Evolutionary conservation across 768 basidiomycete species (phyloP).

Genomic region (Naganishia friedmannii): DNA sequence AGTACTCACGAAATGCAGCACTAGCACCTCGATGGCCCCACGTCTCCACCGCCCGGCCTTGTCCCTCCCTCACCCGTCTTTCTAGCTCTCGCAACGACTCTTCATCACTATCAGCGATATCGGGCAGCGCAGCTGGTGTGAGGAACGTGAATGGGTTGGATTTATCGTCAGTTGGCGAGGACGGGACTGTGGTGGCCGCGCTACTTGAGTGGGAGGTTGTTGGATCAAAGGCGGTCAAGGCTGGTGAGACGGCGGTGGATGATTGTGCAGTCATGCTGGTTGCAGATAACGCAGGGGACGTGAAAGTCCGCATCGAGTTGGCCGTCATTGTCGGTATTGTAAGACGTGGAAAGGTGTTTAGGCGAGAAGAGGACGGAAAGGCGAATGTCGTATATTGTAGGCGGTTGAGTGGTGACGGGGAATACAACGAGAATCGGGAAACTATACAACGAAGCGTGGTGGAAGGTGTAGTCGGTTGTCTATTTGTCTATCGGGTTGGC

Average conservation of each 20-base stretch:
- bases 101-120: not conserved
- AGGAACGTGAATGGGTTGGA: not conserved
- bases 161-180: not conserved
- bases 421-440: conserved; percentile 7
- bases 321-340: not conserved
- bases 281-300: conserved; percentile 3
- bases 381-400: not conserved
- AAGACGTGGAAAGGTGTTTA: not conserved
- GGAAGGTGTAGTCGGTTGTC: not conserved
- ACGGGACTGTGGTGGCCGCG: conserved; percentile 26
- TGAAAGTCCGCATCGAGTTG: not conserved
- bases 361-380: not conserved
- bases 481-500: not conserved
- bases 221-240: conserved; percentile 36
- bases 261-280: not conserved
- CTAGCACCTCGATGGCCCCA: conserved; percentile 72
- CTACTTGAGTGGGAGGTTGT: conserved; percentile 7
- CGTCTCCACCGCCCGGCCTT: conserved; percentile 59
- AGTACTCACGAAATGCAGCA: conserved; percentile 56
- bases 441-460: conserved; percentile 5
- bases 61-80: conserved; percentile 26
- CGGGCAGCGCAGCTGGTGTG: not conserved
- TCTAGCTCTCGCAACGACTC: conserved; percentile 1
- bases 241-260: conserved; percentile 31
- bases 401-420: not conserved